Evolutionary conservation across 768 basidiomycete species (phyloP), one percentile per base, ranked within the genome.

Genomic region (Chalciporus pseudorubinellus): DNA sequence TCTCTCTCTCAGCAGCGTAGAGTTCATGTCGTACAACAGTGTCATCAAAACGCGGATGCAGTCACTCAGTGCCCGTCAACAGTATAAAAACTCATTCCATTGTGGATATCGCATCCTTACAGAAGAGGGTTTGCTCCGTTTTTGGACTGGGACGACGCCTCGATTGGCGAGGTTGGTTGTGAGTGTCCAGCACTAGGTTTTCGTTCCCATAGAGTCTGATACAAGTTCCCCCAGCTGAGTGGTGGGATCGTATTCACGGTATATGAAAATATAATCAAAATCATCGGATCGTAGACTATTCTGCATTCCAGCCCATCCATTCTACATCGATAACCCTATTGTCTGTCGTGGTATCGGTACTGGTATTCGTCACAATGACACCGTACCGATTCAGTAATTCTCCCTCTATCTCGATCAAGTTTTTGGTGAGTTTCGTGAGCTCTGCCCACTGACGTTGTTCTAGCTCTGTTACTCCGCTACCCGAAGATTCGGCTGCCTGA

Each of bases 21-120:
- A 22, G 38, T 29, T 57, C 28, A 56, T 26, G 20, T 14, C 29
- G 51, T 53, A 40, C 13, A 18, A 13, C 58, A 95, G 93, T 64
- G 94, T 98, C 26, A 83, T 98, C 71, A 99, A 98, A 73, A 98
- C 97, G 11, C 83, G 95, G 21, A 99, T 98, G 97, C 97, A 99
- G 70, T 86, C 92, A 6, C 77, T 99, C 10, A 80, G 82, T 50
- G 97, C 95, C 1, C 77, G 81, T 10, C 71, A 76, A 20, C 86
- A 93, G 53, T 99, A 98, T 66, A 83, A 85, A 33, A 98, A 99
- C 63, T 86, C 94, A 3, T 89, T 98, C 73, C 94, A 98, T 61
- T 98, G 95, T 60, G 95, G 85, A 5, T 95, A 97, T 63, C 80
- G 95, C 41, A 94, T 98, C 64, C 84, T 92, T 57, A 92, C 86